phyloP scores from a whole-genome alignment of 2,329 filamentous ascomycete species.

The Talaromyces funiculosus region DNA sequence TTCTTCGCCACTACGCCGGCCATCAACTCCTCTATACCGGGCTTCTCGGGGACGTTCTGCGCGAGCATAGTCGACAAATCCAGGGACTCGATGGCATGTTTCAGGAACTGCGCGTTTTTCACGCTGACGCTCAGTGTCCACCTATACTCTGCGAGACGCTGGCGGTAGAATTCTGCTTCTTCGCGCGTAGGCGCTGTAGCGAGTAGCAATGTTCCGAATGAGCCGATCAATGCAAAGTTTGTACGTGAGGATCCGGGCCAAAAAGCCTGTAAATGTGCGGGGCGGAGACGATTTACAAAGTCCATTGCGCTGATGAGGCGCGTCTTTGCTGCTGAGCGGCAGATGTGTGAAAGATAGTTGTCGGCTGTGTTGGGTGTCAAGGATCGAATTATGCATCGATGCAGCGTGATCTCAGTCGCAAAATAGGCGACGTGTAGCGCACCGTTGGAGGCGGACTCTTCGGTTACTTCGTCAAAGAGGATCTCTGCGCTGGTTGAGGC shows the following conservation, averaged over 20 bases:
- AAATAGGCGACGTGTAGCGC: slow-evolving; percentile 91
- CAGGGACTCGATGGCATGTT: slow-evolving; percentile 70
- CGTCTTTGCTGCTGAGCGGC: slow-evolving; percentile 87
- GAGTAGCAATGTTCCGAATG: slow-evolving; percentile 84
- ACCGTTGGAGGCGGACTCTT: slow-evolving; percentile 46
- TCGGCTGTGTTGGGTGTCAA: slow-evolving; percentile 57
- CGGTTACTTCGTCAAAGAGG: slow-evolving; percentile 29
- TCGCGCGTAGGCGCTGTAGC: slow-evolving; percentile 81
- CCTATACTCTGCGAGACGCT: slow-evolving; percentile 78
- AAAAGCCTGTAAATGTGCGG: slow-evolving; percentile 79
- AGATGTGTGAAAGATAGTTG: slow-evolving; percentile 83
- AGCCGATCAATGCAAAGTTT: slow-evolving; percentile 92
- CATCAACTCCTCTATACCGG: slow-evolving; percentile 49
- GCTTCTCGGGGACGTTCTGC: slow-evolving; percentile 66
- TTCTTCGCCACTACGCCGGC: slow-evolving; percentile 23
- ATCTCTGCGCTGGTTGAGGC: slow-evolving; percentile 7
- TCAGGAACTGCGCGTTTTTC: slow-evolving; percentile 54
- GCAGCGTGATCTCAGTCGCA: slow-evolving; percentile 87
- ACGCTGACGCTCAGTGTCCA: slow-evolving; percentile 89
- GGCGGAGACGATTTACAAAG: slow-evolving; percentile 87
- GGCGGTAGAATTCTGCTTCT: slow-evolving; percentile 87
- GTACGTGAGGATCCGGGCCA: slow-evolving; percentile 56
- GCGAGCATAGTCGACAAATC: slow-evolving; percentile 66
- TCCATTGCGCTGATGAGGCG: slow-evolving; percentile 94
- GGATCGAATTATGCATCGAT: slow-evolving; percentile 83